Evolutionary conservation across 495 filamentous ascomycete genomes (phyloP).

Genomic region (Talaromyces proteolyticus): DNA sequence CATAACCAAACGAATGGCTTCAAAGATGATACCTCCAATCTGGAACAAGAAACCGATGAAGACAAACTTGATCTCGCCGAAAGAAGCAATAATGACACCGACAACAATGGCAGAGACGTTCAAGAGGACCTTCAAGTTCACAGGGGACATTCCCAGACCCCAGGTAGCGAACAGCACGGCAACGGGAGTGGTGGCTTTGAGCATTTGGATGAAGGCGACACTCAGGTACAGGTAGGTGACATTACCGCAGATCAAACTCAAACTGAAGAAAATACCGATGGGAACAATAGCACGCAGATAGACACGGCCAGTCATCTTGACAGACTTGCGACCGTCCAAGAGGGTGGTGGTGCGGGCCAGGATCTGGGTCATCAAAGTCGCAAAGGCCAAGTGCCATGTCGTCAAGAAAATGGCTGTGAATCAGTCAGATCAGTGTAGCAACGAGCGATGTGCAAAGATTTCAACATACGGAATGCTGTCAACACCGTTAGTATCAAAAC

Average conservation of each 20-base stretch:
- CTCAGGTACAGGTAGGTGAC: slow-evolving; percentile 88
- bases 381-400: slow-evolving; percentile 88
- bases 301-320: slow-evolving; percentile 90
- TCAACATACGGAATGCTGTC: slow-evolving; percentile 37
- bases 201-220: slow-evolving; percentile 96
- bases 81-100: slow-evolving; percentile 83
- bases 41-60: slow-evolving; percentile 85
- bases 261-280: slow-evolving; percentile 87
- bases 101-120: slow-evolving; percentile 88
- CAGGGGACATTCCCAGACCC: slow-evolving; percentile 69
- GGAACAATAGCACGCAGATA: slow-evolving; percentile 89
- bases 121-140: slow-evolving; percentile 70
- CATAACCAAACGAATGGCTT: slow-evolving; percentile 87
- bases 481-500: too few species aligned
- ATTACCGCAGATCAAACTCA: slow-evolving; percentile 93
- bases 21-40: slow-evolving; percentile 75
- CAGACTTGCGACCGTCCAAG: slow-evolving; percentile 82
- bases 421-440: slow-evolving; percentile 5
- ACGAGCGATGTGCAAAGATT: background rate
- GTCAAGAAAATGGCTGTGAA: slow-evolving; percentile 64
- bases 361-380: slow-evolving; percentile 84
- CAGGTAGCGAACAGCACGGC: slow-evolving; percentile 82
- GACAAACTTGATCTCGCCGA: slow-evolving; percentile 90
- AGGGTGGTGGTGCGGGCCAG: slow-evolving; percentile 78
- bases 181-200: slow-evolving; percentile 87